These are phyloP conservation scores for Eremochloa ophiuroides DNA, from an alignment of 176 grass and related monocot species.

Conservation along the genomic window DNA sequence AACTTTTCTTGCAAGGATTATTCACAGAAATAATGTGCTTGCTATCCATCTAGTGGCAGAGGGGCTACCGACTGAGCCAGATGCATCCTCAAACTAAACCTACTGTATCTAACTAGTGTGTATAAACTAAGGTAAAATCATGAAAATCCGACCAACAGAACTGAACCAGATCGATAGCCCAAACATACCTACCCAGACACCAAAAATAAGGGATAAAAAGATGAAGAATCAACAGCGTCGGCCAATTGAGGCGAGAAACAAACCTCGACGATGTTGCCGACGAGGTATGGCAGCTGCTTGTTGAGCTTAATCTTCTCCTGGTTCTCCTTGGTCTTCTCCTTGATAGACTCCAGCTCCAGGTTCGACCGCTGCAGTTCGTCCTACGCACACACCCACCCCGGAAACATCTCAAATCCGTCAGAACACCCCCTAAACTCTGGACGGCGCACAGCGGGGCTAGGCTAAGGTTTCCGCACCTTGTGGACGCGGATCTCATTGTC, in stretches of 20 bases:
- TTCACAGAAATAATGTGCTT: too few species aligned
- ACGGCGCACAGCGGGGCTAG: not conserved
- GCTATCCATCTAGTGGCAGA: too few species aligned
- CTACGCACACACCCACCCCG: constrained; percentile 3
- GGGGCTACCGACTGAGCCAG: not conserved
- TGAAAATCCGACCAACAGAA: not conserved
- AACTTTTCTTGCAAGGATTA: too few species aligned
- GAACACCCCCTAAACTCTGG: not conserved
- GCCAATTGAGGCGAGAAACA: not conserved
- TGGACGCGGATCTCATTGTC: constrained; percentile 83
- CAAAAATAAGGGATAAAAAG: not conserved
- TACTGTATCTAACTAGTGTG: not conserved
- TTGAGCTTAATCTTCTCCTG: constrained; percentile 89
- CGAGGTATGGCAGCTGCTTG: constrained; percentile 79
- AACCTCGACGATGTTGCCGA: constrained; percentile 92
- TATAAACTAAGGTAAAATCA: not conserved
- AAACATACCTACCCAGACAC: not conserved
- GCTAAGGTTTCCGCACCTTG: constrained; percentile 42
- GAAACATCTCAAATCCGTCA: not conserved
- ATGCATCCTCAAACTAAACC: not conserved
- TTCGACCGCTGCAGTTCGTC: constrained; percentile 69
- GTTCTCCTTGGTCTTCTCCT: constrained; percentile 81
- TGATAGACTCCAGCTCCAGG: constrained; percentile 59
- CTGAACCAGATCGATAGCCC: not conserved
- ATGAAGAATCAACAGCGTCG: not conserved